phyloP scores from a whole-genome alignment of 2,329 filamentous ascomycete genomes.

The Alternaria rosae region DNA sequence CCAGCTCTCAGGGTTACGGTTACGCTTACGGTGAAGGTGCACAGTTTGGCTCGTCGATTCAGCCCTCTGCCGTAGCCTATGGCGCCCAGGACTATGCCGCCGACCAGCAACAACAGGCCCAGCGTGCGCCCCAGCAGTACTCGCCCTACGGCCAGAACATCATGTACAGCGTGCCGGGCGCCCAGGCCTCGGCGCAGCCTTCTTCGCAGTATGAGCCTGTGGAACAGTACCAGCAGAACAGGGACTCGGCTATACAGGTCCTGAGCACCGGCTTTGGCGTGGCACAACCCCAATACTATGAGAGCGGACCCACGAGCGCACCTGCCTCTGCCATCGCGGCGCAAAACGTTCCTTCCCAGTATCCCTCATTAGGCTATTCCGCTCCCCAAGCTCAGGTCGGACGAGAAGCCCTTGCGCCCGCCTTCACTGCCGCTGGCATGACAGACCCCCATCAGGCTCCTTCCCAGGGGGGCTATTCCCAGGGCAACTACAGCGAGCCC shows the following conservation, averaged over 20 bases:
- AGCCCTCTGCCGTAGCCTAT: constrained; percentile 64
- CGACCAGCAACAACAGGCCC: constrained; percentile 60
- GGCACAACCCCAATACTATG: constrained; percentile 72
- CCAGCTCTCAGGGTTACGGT: constrained; percentile 53
- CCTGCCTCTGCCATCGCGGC: constrained; percentile 65
- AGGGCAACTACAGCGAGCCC: constrained; percentile 44
- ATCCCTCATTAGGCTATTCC: constrained; percentile 65
- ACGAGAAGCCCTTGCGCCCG: constrained; percentile 58
- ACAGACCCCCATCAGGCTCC: constrained; percentile 57
- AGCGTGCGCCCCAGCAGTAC: constrained; percentile 62
- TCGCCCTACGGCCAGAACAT: constrained; percentile 68
- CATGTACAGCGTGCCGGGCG: constrained; percentile 75
- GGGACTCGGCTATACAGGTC: constrained; percentile 74
- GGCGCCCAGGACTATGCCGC: constrained; percentile 69
- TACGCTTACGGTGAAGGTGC: constrained; percentile 64
- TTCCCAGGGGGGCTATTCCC: constrained; percentile 50
- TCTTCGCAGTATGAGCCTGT: constrained; percentile 76
- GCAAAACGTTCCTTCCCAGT: constrained; percentile 71
- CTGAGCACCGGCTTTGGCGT: constrained; percentile 72
- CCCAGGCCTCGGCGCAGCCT: constrained; percentile 51
- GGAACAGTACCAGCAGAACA: constrained; percentile 77
- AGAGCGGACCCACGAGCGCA: constrained; percentile 65
- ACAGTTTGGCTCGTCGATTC: constrained; percentile 63
- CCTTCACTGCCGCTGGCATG: constrained; percentile 61
- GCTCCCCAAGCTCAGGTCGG: constrained; percentile 66